A percentile compares a stretch with the other conserved stretches of the same genome.
phyloP scores from a whole-genome alignment of 23 red algal genomes.

The Gracilaria gracilis region DNA sequence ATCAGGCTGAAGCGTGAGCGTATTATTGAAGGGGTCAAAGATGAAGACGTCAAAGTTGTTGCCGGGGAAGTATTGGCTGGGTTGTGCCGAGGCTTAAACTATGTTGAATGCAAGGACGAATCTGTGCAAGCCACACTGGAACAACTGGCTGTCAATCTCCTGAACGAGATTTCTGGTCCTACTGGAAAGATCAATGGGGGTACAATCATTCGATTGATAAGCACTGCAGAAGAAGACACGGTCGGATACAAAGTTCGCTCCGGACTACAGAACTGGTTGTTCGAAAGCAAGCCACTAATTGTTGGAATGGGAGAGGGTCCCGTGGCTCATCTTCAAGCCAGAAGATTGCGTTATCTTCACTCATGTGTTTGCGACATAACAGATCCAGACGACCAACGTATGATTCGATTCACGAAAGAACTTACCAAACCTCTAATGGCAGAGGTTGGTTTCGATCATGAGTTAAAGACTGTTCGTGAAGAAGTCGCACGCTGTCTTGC shows the following conservation, averaged over 20 bases:
- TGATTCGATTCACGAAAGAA: conserved; percentile 43
- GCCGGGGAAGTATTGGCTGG: conserved; percentile 80
- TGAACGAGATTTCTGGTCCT: conserved; percentile 69
- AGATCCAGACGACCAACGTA: background rate
- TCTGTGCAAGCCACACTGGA: background rate
- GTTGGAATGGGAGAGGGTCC: conserved; percentile 69
- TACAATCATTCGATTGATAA: conserved; percentile 70
- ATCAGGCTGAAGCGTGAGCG: conserved; percentile 55
- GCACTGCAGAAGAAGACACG: conserved; percentile 38
- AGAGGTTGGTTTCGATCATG: conserved; percentile 75
- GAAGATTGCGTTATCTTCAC: conserved; percentile 77
- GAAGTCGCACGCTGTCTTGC: conserved; percentile 72
- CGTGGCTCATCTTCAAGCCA: conserved; percentile 74
- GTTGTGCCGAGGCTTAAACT: conserved; percentile 72
- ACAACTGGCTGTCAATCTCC: conserved; percentile 28
- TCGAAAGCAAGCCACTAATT: conserved; percentile 53
- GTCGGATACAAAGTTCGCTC: conserved; percentile 41
- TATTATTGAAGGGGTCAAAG: conserved; percentile 70
- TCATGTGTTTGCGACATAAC: conserved; percentile 67
- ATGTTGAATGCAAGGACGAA: conserved; percentile 43
- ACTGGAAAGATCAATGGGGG: conserved; percentile 79
- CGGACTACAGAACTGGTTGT: conserved; percentile 42
- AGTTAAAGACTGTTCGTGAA: conserved; percentile 81
- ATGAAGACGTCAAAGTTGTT: conserved; percentile 73
- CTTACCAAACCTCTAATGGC: conserved; percentile 28